Conservation (phyloP, 768 basidiomycete genomes). For the Naganishia antarctica region DNA sequence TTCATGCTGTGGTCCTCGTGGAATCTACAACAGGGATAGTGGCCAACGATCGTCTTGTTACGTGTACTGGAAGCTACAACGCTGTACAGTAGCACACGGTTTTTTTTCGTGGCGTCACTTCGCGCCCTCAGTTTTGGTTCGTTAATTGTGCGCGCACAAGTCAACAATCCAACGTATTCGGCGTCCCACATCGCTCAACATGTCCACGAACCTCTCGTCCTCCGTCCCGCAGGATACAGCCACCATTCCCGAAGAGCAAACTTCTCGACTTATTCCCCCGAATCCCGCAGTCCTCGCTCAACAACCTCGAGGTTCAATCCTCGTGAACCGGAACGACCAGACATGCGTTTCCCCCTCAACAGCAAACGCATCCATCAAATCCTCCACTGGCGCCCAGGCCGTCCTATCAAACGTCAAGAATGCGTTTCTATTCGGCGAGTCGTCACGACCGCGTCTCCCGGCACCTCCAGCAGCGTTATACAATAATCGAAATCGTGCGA, state of each 20-base stretch:
- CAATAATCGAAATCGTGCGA: constrained; percentile 20
- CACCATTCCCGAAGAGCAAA: background rate
- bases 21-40: too few relatives aligned
- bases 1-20: too few relatives aligned
- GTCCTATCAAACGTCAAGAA: constrained; percentile 20
- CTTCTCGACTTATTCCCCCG: constrained; percentile 34
- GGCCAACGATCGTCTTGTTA: too few relatives aligned
- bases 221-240: background rate
- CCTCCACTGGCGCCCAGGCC: background rate
- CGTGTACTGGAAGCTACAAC: background rate
- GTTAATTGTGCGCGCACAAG: too few relatives aligned
- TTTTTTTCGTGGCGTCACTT: too few relatives aligned
- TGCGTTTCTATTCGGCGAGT: constrained; percentile 15
- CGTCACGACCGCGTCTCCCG: background rate
- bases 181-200: too few relatives aligned
- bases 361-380: background rate
- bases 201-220: too few relatives aligned
- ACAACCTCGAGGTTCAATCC: constrained; percentile 34
- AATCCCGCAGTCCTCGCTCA: constrained; percentile 32
- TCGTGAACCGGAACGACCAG: constrained; percentile 33
- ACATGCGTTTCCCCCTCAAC: constrained; percentile 11
- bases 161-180: too few relatives aligned
- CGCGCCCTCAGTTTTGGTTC: too few relatives aligned
- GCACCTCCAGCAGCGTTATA: constrained; percentile 26
- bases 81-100: background rate